phyloP scores from a whole-genome alignment of 768 basidiomycete species.

The Leccinum truebloodii region DNA sequence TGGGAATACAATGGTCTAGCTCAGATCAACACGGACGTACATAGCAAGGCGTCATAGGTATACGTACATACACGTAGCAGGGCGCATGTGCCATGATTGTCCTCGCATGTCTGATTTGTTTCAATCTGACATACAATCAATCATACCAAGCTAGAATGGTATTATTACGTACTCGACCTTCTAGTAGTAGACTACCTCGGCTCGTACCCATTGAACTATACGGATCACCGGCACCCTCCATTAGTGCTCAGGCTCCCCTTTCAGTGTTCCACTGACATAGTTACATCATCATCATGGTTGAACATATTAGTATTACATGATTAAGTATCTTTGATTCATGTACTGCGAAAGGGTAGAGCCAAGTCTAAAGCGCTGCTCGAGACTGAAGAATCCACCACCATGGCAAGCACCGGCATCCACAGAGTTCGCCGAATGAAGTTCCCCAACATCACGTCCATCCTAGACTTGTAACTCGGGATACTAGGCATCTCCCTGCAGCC shows the following conservation, averaged over 20 bases:
- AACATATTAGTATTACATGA: neutral
- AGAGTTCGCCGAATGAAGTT: neutral
- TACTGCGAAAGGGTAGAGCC: neutral
- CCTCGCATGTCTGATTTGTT: no score
- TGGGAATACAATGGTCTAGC: constrained; percentile 90
- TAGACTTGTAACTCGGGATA: no score
- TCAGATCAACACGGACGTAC: constrained; percentile 42
- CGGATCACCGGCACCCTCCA: neutral
- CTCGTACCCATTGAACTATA: neutral
- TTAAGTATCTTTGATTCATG: neutral
- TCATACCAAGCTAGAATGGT: neutral
- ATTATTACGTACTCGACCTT: neutral
- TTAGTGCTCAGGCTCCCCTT: neutral
- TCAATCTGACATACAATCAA: neutral
- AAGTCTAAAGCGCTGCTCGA: neutral
- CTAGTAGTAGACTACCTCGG: neutral
- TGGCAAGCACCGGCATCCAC: neutral
- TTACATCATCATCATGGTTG: neutral
- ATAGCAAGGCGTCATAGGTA: no score
- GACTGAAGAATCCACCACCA: neutral
- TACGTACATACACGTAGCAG: no score
- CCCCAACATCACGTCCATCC: neutral
- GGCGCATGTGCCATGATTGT: no score
- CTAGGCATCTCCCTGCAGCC: neutral
- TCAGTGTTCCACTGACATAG: neutral